These are phyloP conservation scores for Hansenula anomala DNA, from an alignment of 1,139 yeast species.

Conservation along the genomic window DNA sequence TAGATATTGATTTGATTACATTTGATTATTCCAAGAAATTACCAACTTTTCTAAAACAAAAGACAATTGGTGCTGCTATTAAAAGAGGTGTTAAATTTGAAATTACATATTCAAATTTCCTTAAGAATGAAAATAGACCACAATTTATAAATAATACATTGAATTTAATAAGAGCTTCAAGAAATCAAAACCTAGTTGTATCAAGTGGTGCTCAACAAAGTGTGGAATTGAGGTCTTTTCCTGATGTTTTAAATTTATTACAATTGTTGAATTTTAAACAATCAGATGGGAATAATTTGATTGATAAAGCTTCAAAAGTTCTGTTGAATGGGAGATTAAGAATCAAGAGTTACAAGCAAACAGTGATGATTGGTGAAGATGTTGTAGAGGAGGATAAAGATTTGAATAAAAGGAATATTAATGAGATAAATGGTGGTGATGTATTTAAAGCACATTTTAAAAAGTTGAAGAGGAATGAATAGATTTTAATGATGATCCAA, in stretches of 20 bases:
- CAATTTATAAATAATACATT: constrained; percentile 68
- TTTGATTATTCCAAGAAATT: constrained; percentile 61
- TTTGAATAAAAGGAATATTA: constrained; percentile 15
- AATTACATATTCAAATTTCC: constrained; percentile 58
- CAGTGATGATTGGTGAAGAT: constrained; percentile 47
- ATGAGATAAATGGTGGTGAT: constrained; percentile 21
- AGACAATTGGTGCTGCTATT: constrained; percentile 77
- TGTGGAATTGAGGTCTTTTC: constrained; percentile 55
- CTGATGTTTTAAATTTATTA: constrained; percentile 65
- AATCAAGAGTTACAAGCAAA: constrained; percentile 64
- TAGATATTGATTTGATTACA: constrained; percentile 78
- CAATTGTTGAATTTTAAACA: constrained; percentile 53
- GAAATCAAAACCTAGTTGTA: constrained; percentile 73
- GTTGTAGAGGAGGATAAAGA: constrained; percentile 20
- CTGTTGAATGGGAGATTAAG: constrained; percentile 71
- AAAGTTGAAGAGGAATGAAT: constrained; percentile 9
- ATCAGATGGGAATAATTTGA: constrained; percentile 42
- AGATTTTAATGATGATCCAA: background rate
- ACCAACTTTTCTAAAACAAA: constrained; percentile 78
- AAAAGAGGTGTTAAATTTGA: constrained; percentile 83
- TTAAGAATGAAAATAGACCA: constrained; percentile 39
- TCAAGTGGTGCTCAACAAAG: constrained; percentile 71
- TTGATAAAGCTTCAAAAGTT: constrained; percentile 56
- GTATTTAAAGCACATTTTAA: constrained; percentile 20
- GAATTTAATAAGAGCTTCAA: constrained; percentile 75